Conservation (phyloP, 768 basidiomycete genomes). For the Termitomyces titanicus region DNA sequence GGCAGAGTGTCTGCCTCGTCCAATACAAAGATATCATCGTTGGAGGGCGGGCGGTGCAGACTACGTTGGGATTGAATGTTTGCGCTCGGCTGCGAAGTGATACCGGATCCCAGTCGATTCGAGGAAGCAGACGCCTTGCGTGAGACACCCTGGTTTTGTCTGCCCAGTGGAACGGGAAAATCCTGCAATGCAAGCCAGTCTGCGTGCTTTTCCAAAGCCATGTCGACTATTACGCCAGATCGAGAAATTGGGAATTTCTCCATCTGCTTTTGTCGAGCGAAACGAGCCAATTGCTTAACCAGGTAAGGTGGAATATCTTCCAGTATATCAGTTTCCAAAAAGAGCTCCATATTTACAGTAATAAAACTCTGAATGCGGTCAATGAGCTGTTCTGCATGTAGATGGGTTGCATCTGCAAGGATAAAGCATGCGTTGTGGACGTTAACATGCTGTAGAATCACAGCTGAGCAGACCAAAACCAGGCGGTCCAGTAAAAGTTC, state of each 20-base stretch:
- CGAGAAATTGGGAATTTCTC: constrained; percentile 66
- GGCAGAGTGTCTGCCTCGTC: constrained; percentile 50
- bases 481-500: constrained; percentile 88
- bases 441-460: constrained; percentile 65
- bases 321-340: constrained; percentile 78
- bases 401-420: constrained; percentile 78
- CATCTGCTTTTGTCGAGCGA: constrained; percentile 55
- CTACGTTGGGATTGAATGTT: constrained; percentile 10
- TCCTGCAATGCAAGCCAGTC: constrained; percentile 74
- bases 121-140: constrained; percentile 16
- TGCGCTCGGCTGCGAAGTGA: constrained; percentile 23
- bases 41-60: constrained; percentile 34
- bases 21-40: constrained; percentile 80
- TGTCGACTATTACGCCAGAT: constrained; percentile 45
- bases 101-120: constrained; percentile 12
- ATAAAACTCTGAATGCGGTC: constrained; percentile 77
- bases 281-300: constrained; percentile 62
- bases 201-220: constrained; percentile 55
- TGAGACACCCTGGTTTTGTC: constrained; percentile 17
- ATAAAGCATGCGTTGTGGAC: constrained; percentile 77
- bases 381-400: constrained; percentile 65
- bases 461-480: constrained; percentile 74
- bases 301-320: constrained; percentile 68
- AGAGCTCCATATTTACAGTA: constrained; percentile 77
- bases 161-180: constrained; percentile 55